Evolutionary conservation across 2,329 filamentous ascomycete species (phyloP).

Genomic region (Fusarium chaquense): DNA sequence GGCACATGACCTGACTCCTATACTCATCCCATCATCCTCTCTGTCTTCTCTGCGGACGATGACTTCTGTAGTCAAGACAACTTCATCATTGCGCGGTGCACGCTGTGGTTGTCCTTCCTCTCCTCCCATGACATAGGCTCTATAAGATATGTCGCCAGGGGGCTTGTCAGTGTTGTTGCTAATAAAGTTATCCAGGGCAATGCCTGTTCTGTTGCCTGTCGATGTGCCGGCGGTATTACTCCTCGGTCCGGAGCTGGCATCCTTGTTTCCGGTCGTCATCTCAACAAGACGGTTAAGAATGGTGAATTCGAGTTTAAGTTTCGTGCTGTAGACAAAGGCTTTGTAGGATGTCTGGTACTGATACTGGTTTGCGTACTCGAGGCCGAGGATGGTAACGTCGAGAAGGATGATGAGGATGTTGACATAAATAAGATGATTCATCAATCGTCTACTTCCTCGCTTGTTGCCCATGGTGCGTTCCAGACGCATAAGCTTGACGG

Average conservation of each 20-base stretch:
- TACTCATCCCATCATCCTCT: slow-evolving; percentile 37
- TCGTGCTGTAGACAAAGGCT: slow-evolving; percentile 54
- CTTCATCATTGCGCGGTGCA: slow-evolving; percentile 24
- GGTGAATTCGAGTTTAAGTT: slow-evolving; percentile 57
- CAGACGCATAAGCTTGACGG: slow-evolving; percentile 61
- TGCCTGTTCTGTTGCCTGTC: slow-evolving; percentile 24
- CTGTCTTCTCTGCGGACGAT: slow-evolving; percentile 38
- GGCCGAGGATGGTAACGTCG: slow-evolving; percentile 57
- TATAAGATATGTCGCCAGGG: slow-evolving; percentile 33
- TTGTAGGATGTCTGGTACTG: slow-evolving; percentile 55
- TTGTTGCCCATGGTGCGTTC: slow-evolving; percentile 51
- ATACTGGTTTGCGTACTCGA: slow-evolving; percentile 54
- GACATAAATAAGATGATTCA: slow-evolving; percentile 58
- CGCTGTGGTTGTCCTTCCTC: slow-evolving; percentile 20
- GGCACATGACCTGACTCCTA: slow-evolving; percentile 32
- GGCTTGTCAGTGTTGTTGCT: slow-evolving; percentile 30
- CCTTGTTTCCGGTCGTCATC: slow-evolving; percentile 47
- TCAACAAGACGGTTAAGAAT: slow-evolving; percentile 56
- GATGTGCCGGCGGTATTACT: slow-evolving; percentile 32
- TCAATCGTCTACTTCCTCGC: slow-evolving; percentile 41
- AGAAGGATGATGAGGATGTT: slow-evolving; percentile 61
- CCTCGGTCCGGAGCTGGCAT: slow-evolving; percentile 42
- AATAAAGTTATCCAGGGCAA: slow-evolving; percentile 41
- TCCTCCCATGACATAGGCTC: slow-evolving; percentile 45
- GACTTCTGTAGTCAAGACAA: slow-evolving; percentile 48